phyloP scores from a whole-genome alignment of 2,329 filamentous ascomycete genomes.

The Dactylellina sp. region DNA sequence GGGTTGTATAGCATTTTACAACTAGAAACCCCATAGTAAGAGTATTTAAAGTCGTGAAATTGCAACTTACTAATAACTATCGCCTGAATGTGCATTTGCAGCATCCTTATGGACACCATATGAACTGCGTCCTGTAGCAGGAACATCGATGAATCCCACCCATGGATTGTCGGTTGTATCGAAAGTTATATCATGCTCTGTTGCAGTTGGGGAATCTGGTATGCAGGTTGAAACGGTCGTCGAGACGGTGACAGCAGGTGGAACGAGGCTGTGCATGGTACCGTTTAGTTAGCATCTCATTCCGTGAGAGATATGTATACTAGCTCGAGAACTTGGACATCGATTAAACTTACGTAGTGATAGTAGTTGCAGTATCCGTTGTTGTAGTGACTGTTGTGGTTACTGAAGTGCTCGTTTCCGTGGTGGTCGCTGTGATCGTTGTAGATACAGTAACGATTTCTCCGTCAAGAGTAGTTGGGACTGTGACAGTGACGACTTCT shows the following conservation, averaged over 20 bases:
- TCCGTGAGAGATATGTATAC: no score
- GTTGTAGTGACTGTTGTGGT: not conserved
- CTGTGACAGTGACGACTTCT: no score
- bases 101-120: constrained; percentile 19
- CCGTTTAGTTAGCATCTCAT: no score
- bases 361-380: not conserved
- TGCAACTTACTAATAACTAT: not conserved
- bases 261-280: no score
- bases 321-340: no score
- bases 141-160: not conserved
- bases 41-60: not conserved
- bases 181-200: constrained; percentile 4
- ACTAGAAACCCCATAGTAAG: no score
- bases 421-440: not conserved
- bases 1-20: no score
- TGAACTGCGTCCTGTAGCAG: constrained; percentile 3
- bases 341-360: no score
- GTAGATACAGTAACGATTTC: not conserved
- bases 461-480: not conserved
- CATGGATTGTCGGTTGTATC: constrained; percentile 11
- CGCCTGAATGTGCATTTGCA: not conserved
- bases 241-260: not conserved
- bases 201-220: not conserved
- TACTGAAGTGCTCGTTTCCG: not conserved
- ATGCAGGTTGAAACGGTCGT: not conserved